Base-by-base conservation (phyloP, 176 grass and related monocot genomes). In the Hyparrhenia diplandra region DNA sequence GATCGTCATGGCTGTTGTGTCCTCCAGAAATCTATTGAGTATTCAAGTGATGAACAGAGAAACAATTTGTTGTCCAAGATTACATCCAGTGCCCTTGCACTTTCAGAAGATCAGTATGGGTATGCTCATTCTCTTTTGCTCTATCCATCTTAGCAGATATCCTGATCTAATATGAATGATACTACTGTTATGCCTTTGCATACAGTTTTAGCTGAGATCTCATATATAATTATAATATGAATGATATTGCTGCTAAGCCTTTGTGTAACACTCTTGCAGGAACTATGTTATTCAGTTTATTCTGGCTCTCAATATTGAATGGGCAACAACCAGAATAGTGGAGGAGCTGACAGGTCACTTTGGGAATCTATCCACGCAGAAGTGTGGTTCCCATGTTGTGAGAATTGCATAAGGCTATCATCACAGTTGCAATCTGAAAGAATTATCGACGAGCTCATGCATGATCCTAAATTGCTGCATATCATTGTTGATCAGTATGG, bases 231-330 rank as follows among this genome's bases (percentile, higher is more conserved):
- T n/a, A n/a, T n/a, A n/a, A n/a, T n/a, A 4, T 21, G 10, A 41
- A 87, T 65, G 51, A 67, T 77, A 24, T 31, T 17, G 46, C 52
- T 13, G 41, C 5, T 42, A 24, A 63, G 54, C 46, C 28, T 68
- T 41, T 89, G 57, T 46, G 73, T 80, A 71, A 35, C 64, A 62
- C 40, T 81, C 55, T 54, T 61, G 77, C 80, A 98, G 95, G 78
- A 98, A 98, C 77, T 98, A 98, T 59, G 95, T 93, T 79, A 85
- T 98, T 57, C 95, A 98, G 70, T 98, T 79, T 79, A 87, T 95
- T 81, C 73, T 98, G 65, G 17, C 21, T 20, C 80, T 88, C 42
- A 63, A 86, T 35, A 78, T 88, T 70, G 90, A 81, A 79, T 89
- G 84, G 90, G 83, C 75, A n/a, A 91, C 74, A 6, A 52, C 35